Base-by-base conservation (phyloP, 148 eudicot species). In the Fagopyrum esculentum region DNA sequence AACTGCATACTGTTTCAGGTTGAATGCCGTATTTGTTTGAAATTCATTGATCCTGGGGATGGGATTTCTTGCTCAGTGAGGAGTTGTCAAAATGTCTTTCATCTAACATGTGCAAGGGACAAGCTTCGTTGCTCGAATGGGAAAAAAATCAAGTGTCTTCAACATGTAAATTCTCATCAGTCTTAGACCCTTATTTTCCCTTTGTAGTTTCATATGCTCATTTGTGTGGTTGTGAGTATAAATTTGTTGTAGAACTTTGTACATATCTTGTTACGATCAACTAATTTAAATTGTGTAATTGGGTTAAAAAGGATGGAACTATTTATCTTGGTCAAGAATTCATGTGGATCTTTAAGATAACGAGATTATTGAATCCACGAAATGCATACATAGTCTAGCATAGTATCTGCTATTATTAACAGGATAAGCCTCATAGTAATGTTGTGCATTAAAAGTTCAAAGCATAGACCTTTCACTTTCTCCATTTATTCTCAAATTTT, bases 71-170 rank as follows among this genome's bases (percentile, higher is more conserved):
- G 98, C 83, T 77, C 87, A 44, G 87, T 91, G 29, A 86, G 84
- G 69, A 88, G 82, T 50, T 94, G 98, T 78, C 78, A 55, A 73
- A 79, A 77, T 70, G 80, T 79, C 57, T 91, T 83, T 72, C 98
- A 94, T 83, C 79, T 83, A 40, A 71, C 52, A 82, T 94, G 98
- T 79, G 89, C 85, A 40, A 85, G 78, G 85, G 78, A 83, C 60
- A 80, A 76, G 17, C 78, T 80, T 72, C 76, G 75, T 45, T 78
- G 77, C 35, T 76, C 85, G 8, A 71, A 52, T 72, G 43, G 74
- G 55, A 86, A 84, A 81, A 85, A 82, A 71, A 87, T 87, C 72
- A 91, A 90, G 84, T 91, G 98, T 81, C 96, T 90, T 75, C 97
- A 89, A 73, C 98, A 94, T 94, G 98, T 91, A 90, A 77, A 52